Evolutionary conservation across 2,329 filamentous ascomycete species (phyloP).

Genomic region (Emericellopsis cladophorae): DNA sequence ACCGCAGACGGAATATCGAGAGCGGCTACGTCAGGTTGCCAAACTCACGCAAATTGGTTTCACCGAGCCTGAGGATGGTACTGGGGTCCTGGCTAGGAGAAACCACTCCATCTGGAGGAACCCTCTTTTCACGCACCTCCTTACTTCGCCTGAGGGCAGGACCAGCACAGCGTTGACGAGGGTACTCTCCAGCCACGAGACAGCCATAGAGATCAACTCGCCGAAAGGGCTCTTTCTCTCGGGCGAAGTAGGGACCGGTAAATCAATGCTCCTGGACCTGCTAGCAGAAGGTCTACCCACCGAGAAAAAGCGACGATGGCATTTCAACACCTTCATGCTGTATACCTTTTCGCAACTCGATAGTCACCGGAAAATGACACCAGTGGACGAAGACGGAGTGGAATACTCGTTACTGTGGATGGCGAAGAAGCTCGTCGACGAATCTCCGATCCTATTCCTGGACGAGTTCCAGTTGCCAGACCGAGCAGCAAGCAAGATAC

Average conservation of each 20-base stretch:
- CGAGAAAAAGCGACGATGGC: constrained; percentile 60
- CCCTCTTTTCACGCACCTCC: constrained; percentile 45
- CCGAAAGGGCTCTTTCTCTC: constrained; percentile 66
- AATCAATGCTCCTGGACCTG: constrained; percentile 74
- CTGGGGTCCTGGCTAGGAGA: constrained; percentile 29
- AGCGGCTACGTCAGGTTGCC: constrained; percentile 48
- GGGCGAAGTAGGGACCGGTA: constrained; percentile 72
- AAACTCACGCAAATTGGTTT: constrained; percentile 4
- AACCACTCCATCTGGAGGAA: constrained; percentile 45
- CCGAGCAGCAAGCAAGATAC: constrained; percentile 62
- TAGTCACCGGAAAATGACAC: constrained; percentile 35
- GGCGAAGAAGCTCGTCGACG: constrained; percentile 63
- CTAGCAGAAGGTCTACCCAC: constrained; percentile 69
- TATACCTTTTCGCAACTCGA: constrained; percentile 64
- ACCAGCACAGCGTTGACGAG: constrained; percentile 53
- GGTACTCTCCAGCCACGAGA: constrained; percentile 58
- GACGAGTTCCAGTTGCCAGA: constrained; percentile 80
- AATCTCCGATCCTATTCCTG: constrained; percentile 64
- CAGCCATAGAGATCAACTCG: constrained; percentile 57
- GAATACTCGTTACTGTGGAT: constrained; percentile 62
- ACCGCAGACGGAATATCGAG: constrained; percentile 55
- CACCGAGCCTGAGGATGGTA: constrained; percentile 14
- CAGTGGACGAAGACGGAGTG: neutral
- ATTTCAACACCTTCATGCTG: constrained; percentile 81
- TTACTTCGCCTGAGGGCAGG: constrained; percentile 39